Evolutionary conservation across 2,329 filamentous ascomycete species (phyloP), one percentile per base, ranked within the genome.

Genomic region (Metarhizium anisopliae): DNA sequence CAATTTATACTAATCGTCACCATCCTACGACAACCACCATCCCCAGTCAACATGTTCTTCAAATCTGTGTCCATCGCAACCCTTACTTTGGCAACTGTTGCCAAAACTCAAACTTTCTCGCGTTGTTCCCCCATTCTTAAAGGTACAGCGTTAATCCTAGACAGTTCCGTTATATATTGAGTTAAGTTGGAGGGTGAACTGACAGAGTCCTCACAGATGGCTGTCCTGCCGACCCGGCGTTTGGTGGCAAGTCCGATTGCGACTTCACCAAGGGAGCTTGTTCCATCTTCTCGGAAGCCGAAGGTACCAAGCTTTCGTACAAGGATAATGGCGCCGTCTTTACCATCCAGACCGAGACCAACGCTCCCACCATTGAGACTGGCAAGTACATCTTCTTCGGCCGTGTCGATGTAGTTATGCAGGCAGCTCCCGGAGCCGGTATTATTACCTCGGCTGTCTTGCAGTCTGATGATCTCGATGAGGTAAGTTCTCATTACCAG

Each of bases 361-460:
- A 90, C 53, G 83, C 81, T 51, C 86, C 90, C 42, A 90, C 87
- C 38, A 90, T 95, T 71, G 79, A 78, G 65, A 82, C 82, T 56
- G 79, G 84, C 66, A 92, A 91, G 81, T 97, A 95, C 79, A 90
- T 99, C 71, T 96, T 97, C 89, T 97, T 96, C 71, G 94, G 94
- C 59, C 85, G 85, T 66, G 82, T 96, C 63, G 88, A 95, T 55
- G 83, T 90, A 58, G 83, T 82, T 35, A 76, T 95, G 67, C 87
- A 91, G 72, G 86, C 88, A 43, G 86, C 94, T 30, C 81, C 87
- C 3, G 94, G 93, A 47, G 77, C 77, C 6, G 94, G 94, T 62
- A 88, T 99, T 60, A 89, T 99, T 59, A 96, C 91, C 74, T 92
- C 88, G 61, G 80, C 89, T 45, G 90, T 97, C 47, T 77, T 99